These are phyloP conservation scores for Panaeolus cyanescens DNA, from an alignment of 768 basidiomycete species.

Conservation along the genomic window DNA sequence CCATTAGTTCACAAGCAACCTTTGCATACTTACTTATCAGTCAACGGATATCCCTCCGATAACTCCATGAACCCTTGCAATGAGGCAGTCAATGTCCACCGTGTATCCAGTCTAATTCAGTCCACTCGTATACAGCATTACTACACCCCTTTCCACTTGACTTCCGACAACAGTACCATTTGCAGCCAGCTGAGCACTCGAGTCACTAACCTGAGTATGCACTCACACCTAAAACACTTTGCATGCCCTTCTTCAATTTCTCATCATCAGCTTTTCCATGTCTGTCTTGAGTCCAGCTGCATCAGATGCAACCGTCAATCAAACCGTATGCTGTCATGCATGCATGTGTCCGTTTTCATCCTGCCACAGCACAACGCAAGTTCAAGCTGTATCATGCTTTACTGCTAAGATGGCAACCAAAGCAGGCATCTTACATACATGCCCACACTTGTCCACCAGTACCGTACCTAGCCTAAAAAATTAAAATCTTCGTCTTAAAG, in stretches of 20 bases:
- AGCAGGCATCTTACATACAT: not conserved
- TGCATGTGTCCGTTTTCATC: not conserved
- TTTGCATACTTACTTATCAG: constrained; percentile 18
- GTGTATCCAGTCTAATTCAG: too few species aligned
- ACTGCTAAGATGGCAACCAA: not conserved
- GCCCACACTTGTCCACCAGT: not conserved
- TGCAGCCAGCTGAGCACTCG: not conserved
- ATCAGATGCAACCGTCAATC: not conserved
- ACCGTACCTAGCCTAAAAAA: too few species aligned
- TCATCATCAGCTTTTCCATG: not conserved
- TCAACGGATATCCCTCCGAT: constrained; percentile 23
- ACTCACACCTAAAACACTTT: not conserved
- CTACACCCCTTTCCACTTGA: not conserved
- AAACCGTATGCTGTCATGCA: not conserved
- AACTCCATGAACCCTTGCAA: constrained; percentile 2
- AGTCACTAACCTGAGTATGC: not conserved
- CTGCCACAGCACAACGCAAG: not conserved
- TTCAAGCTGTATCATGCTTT: not conserved
- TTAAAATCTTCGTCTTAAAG: too few species aligned
- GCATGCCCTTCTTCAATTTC: too few species aligned
- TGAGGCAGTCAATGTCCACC: not conserved
- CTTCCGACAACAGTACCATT: not conserved
- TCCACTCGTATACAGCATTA: too few species aligned
- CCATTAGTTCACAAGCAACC: not conserved
- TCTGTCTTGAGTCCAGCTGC: not conserved